Percentiles rank a stretch among this genome's conserved stretches.
These are phyloP conservation scores for Capronia coronata DNA, from an alignment of 2,329 filamentous ascomycete genomes.

Conservation along the genomic window DNA sequence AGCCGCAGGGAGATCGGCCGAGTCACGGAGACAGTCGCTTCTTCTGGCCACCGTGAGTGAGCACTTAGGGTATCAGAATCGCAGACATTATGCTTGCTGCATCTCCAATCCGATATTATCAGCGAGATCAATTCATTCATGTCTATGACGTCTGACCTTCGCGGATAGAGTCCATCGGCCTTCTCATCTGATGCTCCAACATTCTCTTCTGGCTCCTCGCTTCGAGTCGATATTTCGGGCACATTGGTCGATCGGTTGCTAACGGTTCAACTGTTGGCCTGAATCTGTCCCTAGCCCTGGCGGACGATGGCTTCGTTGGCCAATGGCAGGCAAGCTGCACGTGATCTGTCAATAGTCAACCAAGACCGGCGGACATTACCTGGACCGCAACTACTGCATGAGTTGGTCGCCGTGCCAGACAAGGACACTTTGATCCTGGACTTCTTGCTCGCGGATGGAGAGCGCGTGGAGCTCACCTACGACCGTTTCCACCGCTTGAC, in stretches of 20 bases:
- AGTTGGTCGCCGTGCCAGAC: constrained; percentile 51
- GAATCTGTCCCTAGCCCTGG: background rate
- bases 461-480: constrained; percentile 53
- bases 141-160: constrained; percentile 5
- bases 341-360: constrained; percentile 54
- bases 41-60: background rate
- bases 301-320: constrained; percentile 3
- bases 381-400: constrained; percentile 54
- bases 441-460: constrained; percentile 49
- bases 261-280: background rate
- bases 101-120: too few species aligned
- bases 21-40: background rate
- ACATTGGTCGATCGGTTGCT: background rate
- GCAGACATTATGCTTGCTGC: too few species aligned
- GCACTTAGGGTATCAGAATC: background rate
- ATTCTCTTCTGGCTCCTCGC: background rate
- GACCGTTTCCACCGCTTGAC: constrained; percentile 43
- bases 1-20: background rate
- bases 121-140: too few species aligned
- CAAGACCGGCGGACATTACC: constrained; percentile 45
- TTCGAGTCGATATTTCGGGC: background rate
- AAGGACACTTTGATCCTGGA: constrained; percentile 54
- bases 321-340: constrained; percentile 9
- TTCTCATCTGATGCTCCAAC: background rate
- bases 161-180: background rate